Evolutionary conservation across 306 rosid species (phyloP).

Genomic region (Gastrolobium bilobum): DNA sequence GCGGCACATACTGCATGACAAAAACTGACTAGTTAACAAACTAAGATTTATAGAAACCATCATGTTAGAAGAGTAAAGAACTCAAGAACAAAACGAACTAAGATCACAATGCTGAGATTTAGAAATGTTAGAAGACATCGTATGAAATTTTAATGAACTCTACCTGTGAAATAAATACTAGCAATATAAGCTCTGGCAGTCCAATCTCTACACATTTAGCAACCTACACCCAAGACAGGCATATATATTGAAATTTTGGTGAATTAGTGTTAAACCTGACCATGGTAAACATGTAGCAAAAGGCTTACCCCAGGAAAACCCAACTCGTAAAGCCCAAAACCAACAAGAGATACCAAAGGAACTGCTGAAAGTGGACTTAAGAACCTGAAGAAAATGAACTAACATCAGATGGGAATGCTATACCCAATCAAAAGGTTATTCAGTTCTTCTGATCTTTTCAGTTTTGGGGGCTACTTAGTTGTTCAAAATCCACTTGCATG

Average conservation of each 20-base stretch:
- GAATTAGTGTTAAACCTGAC: slow-evolving; percentile 1
- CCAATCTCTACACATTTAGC: slow-evolving; percentile 98
- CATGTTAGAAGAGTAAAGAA: slow-evolving; percentile 11
- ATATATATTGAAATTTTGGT: slow-evolving; percentile 39
- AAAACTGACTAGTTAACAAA: slow-evolving; percentile 42
- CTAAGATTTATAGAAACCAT: slow-evolving; percentile 43
- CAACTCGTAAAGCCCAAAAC: slow-evolving; percentile 93
- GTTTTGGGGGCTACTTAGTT: slow-evolving; percentile 2
- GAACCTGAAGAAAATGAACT: slow-evolving; percentile 70
- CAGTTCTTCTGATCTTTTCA: slow-evolving; percentile 28
- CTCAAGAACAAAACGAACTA: slow-evolving; percentile 31
- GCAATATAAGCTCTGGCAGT: slow-evolving; percentile 83
- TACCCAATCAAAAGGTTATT: slow-evolving; percentile 18
- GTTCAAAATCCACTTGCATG: slow-evolving; percentile 35
- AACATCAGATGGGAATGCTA: slow-evolving; percentile 18
- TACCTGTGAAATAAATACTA: slow-evolving; percentile 94
- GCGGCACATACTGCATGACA: slow-evolving; percentile 90
- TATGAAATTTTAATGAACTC: slow-evolving; percentile 35
- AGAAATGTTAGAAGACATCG: background rate
- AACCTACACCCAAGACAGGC: slow-evolving; percentile 69
- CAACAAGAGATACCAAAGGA: slow-evolving; percentile 89
- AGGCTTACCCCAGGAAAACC: slow-evolving; percentile 96
- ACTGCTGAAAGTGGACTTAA: slow-evolving; percentile 91
- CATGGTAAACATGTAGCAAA: slow-evolving; percentile 36
- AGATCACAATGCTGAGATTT: slow-evolving; percentile 33